Evolutionary conservation across 106 monocot genomes (phyloP), one percentile per base, ranked within the genome.

Genomic region (Vanilla planifolia): DNA sequence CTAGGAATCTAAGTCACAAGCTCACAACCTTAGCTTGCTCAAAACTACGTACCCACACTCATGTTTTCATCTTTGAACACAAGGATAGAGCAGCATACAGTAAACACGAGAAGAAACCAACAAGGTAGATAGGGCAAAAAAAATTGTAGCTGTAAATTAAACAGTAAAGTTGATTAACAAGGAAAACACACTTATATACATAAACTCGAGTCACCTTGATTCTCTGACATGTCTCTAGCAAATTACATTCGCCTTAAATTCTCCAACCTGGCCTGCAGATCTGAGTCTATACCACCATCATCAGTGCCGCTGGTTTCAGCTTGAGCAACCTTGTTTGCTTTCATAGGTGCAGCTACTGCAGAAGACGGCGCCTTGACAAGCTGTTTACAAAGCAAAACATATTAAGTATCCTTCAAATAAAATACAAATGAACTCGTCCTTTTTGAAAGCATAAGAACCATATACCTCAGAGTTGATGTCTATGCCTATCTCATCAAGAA

Each of bases 401-500:
- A 50, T 14, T 29, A 57, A 14, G 13, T 25, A 30, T 37, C 36
- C 6, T 3, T 37, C 3, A 3, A 3, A 20, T 48, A 6, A 60
- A 30, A 10, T 37, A 37, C 36, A 37, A 37, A 37, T 9, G 9
- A 37, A 37, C 3, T 37, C 36, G 9, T 5, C 36, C 36, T 9
- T 37, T 3, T 37, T 5, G 9, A 37, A 37, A 37, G 36, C 3
- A 5, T 37, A 37, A 37, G 9, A 37, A 9, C 36, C 36, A 63
- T 9, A 7, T 71, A 89, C 89, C 74, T 79, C 71, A 61, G 74
- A 55, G 25, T 84, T 73, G 39, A 89, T 62, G 43, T 89, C 77
- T 26, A 89, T 75, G 6, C 89, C 89, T 41, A 89, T 89, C 50
- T 89, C 83, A 50, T 89, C 83, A 7, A 89, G 80, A 26, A 89